Evolutionary conservation across 2,329 filamentous ascomycete species (phyloP).

Genomic region (Apiospora hydei): DNA sequence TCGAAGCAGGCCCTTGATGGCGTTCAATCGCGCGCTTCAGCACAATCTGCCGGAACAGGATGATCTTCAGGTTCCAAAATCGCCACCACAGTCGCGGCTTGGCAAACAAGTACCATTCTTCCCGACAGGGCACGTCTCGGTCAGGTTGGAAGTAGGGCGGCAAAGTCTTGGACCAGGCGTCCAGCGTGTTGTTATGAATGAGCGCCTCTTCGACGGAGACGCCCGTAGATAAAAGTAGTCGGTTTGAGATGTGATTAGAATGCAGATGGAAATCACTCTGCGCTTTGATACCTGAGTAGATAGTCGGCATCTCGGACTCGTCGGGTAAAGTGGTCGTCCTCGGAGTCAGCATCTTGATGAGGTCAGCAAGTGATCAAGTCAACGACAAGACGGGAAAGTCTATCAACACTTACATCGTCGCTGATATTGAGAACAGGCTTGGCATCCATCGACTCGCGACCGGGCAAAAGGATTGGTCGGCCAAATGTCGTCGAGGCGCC

Average conservation of each 20-base stretch:
- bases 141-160: constrained; percentile 37
- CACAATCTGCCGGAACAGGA: constrained; percentile 41
- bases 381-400: not conserved
- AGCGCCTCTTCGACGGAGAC: constrained; percentile 38
- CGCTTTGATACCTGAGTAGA: constrained; percentile 40
- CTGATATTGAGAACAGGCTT: constrained; percentile 39
- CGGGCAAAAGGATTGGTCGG: constrained; percentile 40
- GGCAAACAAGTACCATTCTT: constrained; percentile 37
- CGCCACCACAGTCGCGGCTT: constrained; percentile 42
- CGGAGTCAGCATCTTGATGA: constrained; percentile 36
- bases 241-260: constrained; percentile 43
- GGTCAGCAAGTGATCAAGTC: not conserved
- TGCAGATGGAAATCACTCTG: constrained; percentile 42
- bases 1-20: constrained; percentile 25
- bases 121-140: constrained; percentile 28
- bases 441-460: constrained; percentile 41
- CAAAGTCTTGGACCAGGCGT: constrained; percentile 38
- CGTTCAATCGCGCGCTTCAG: constrained; percentile 37
- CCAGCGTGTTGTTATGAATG: constrained; percentile 35
- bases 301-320: constrained; percentile 35
- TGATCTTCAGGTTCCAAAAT: constrained; percentile 43
- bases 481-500: constrained; percentile 55
- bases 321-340: constrained; percentile 34
- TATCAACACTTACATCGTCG: constrained; percentile 33
- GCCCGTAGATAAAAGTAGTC: constrained; percentile 36